Evolutionary conservation across 164 flowering plant genomes (phyloP).

Genomic region (Chimonanthus praecox): DNA sequence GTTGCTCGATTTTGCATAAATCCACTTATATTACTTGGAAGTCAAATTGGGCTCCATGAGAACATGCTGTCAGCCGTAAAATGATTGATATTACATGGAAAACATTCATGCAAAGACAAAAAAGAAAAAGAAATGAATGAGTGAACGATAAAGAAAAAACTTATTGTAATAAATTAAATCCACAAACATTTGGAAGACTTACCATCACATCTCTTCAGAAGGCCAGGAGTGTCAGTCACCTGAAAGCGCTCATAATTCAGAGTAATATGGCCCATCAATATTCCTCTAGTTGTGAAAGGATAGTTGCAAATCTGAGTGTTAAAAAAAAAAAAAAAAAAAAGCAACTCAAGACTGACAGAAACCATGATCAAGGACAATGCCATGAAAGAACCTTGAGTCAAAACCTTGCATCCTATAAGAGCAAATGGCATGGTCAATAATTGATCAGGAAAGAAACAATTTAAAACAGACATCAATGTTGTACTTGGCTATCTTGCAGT

Average conservation of each 20-base stretch:
- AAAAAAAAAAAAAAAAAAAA: neutral
- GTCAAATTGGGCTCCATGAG: too few species aligned
- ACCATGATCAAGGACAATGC: neutral
- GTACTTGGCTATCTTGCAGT: neutral
- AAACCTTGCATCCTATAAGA: neutral
- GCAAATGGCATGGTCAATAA: neutral
- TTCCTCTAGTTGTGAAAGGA: constrained; percentile 97
- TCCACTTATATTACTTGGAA: too few species aligned
- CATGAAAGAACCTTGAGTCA: neutral
- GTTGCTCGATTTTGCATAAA: too few species aligned
- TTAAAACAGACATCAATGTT: neutral
- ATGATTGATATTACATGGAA: too few species aligned
- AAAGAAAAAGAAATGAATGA: too few species aligned
- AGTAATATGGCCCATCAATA: constrained; percentile 86
- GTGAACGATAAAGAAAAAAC: neutral
- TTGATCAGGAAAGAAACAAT: neutral
- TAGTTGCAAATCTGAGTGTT: constrained; percentile 73
- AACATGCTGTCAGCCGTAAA: too few species aligned
- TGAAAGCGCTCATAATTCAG: constrained; percentile 68
- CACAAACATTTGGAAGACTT: constrained; percentile 14
- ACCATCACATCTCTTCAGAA: constrained; percentile 82
- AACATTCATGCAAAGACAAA: neutral
- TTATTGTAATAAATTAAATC: too few species aligned
- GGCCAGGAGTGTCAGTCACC: constrained; percentile 98
- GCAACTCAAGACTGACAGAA: neutral